phyloP scores from a whole-genome alignment of 2,329 filamentous ascomycete species.

The Coccinonectria pachysandricola region DNA sequence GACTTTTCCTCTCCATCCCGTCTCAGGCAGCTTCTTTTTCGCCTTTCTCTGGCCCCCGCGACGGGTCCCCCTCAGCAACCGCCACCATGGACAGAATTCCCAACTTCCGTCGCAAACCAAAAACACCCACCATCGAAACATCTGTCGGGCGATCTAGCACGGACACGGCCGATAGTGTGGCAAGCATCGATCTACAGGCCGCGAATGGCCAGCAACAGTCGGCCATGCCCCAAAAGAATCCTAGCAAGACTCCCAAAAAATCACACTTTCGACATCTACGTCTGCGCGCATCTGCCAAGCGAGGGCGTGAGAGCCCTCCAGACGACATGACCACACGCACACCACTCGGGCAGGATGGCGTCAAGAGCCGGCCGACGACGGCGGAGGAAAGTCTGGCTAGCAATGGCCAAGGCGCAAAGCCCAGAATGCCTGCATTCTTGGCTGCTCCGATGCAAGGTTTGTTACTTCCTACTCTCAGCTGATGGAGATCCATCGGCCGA shows the following conservation, averaged over 20 bases:
- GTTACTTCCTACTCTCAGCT: no score
- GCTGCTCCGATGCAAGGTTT: constrained; percentile 27
- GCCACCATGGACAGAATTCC: constrained; percentile 31
- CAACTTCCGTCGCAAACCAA: constrained; percentile 33
- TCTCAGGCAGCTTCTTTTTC: constrained; percentile 2
- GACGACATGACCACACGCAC: constrained; percentile 20
- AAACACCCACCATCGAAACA: constrained; percentile 33
- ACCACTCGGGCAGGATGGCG: constrained; percentile 27
- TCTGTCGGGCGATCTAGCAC: constrained; percentile 25
- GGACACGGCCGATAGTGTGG: constrained; percentile 18
- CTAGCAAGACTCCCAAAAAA: constrained; percentile 20
- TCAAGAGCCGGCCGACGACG: constrained; percentile 16
- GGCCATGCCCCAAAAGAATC: constrained; percentile 11
- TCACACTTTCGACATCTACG: constrained; percentile 35
- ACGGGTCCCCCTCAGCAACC: constrained; percentile 1
- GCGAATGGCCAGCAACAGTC: constrained; percentile 13
- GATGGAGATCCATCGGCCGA: no score
- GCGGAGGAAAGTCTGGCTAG: constrained; percentile 10
- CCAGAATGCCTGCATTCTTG: constrained; percentile 30
- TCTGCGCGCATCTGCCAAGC: constrained; percentile 35
- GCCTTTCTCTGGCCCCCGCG: neutral
- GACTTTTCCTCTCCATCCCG: no score
- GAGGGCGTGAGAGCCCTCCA: constrained; percentile 33
- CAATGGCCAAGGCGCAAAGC: constrained; percentile 7
- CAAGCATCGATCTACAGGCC: constrained; percentile 16